Percentiles rank a stretch among this genome's conserved stretches.
These are phyloP conservation scores for Urostyla sp. DNA, from an alignment of 73 alveolate genomes.

Conservation along the genomic window DNA sequence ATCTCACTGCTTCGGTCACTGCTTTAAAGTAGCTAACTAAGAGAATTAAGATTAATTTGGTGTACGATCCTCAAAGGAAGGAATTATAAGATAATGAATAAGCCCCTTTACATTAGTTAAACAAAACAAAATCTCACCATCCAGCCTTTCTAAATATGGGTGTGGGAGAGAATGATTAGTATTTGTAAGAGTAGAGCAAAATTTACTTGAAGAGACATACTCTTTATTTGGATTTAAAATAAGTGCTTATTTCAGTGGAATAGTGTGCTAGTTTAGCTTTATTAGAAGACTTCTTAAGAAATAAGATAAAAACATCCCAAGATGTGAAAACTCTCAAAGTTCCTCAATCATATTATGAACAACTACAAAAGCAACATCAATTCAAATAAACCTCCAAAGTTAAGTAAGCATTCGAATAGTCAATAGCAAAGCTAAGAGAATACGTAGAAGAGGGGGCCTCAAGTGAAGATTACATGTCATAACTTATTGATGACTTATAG, in stretches of 20 bases:
- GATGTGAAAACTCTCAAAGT: conserved; percentile 52
- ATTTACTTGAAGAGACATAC: conserved; percentile 49
- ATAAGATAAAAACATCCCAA: conserved; percentile 7
- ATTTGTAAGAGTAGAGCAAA: conserved; percentile 11
- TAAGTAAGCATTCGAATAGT: neutral
- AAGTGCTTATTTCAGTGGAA: conserved; percentile 59
- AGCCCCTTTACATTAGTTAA: neutral
- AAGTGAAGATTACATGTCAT: no score
- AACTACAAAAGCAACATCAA: neutral
- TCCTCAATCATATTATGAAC: conserved; percentile 13
- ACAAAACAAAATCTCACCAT: conserved; percentile 16
- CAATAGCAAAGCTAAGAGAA: neutral
- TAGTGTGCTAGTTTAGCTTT: conserved; percentile 47
- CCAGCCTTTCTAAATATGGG: conserved; percentile 23
- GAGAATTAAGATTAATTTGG: conserved; percentile 19
- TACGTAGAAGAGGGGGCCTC: neutral
- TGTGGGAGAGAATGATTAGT: neutral
- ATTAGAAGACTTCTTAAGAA: conserved; percentile 58
- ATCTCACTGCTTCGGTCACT: conserved; percentile 32
- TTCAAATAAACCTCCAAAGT: neutral
- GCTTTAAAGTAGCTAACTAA: conserved; percentile 37
- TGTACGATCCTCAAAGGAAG: conserved; percentile 38
- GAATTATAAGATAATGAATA: neutral
- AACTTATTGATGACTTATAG: no score
- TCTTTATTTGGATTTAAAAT: conserved; percentile 38